These are phyloP conservation scores for Apophysomyces ossiformis DNA, from an alignment of 371 early-diverging fungal species.

Conservation along the genomic window DNA sequence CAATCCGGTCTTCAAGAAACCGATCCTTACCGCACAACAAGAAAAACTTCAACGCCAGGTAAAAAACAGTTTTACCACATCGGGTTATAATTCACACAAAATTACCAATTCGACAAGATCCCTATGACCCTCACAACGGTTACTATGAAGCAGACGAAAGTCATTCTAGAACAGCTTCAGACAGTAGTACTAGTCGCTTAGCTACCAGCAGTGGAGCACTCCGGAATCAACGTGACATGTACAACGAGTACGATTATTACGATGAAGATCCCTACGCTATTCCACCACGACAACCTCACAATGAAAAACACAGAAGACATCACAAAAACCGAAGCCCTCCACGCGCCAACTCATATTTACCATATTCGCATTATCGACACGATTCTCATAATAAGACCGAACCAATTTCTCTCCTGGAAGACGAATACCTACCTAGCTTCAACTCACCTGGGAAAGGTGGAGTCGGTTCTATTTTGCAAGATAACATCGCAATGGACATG, in stretches of 20 bases:
- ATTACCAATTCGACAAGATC: conserved; percentile 10
- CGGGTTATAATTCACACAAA: background rate
- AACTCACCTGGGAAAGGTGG: conserved; percentile 28
- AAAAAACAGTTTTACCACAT: conserved; percentile 10
- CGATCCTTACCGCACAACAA: conserved; percentile 43
- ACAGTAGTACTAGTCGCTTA: conserved; percentile 43
- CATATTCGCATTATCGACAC: conserved; percentile 47
- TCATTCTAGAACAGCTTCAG: conserved; percentile 46
- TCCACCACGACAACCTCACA: conserved; percentile 23
- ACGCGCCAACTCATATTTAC: conserved; percentile 48
- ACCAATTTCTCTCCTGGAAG: conserved; percentile 39
- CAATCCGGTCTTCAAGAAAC: conserved; percentile 10
- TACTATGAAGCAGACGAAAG: conserved; percentile 21
- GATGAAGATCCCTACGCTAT: conserved; percentile 47
- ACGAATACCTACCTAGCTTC: conserved; percentile 42
- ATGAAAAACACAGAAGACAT: conserved; percentile 15
- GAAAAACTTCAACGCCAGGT: conserved; percentile 41
- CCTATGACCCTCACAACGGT: conserved; percentile 15
- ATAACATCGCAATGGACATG: conserved; percentile 50
- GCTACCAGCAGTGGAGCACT: conserved; percentile 16
- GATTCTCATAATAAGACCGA: conserved; percentile 22
- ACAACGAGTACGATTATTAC: conserved; percentile 20
- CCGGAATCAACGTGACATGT: conserved; percentile 9
- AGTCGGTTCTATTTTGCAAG: conserved; percentile 42
- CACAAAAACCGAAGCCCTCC: conserved; percentile 16